Conservation (phyloP, 768 basidiomycete species). For the Filobasidium wieringae region DNA sequence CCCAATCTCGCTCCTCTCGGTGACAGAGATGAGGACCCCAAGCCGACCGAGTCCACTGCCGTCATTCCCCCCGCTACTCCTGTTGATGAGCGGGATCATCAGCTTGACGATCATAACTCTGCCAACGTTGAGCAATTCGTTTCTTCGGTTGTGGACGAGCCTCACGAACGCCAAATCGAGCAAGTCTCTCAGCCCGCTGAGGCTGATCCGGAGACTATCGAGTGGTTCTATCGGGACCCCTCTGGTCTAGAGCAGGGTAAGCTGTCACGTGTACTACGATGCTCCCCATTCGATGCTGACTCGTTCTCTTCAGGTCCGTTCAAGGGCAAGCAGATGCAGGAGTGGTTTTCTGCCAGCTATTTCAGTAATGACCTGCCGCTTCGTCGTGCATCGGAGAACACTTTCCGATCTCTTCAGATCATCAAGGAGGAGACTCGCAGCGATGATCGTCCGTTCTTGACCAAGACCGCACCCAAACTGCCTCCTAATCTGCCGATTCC, state of each 20-base stretch:
- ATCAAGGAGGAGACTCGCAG: conserved; percentile 37
- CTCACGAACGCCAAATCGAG: not conserved
- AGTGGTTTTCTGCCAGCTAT: conserved; percentile 84
- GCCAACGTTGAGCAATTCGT: conserved; percentile 4
- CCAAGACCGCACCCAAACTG: conserved; percentile 13
- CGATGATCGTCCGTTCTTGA: conserved; percentile 39
- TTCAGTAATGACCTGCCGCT: conserved; percentile 71
- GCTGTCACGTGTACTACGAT: conserved; percentile 14
- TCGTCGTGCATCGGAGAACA: conserved; percentile 48
- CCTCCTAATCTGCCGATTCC: conserved; percentile 42
- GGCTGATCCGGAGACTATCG: conserved; percentile 41
- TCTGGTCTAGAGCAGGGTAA: conserved; percentile 82
- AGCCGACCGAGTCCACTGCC: conserved; percentile 22
- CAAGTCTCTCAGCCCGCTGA: conserved; percentile 9
- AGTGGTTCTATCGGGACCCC: conserved; percentile 90
- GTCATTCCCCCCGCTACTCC: conserved; percentile 34
- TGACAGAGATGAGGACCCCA: conserved; percentile 7
- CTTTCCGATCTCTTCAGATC: conserved; percentile 38
- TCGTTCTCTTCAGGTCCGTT: conserved; percentile 58
- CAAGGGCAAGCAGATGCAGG: conserved; percentile 78
- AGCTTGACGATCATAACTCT: conserved; percentile 9
- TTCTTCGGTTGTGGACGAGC: conserved; percentile 1
- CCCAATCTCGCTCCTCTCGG: conserved; percentile 3
- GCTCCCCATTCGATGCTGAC: not conserved
- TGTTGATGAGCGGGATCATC: conserved; percentile 31